phyloP scores from a whole-genome alignment of 225 moss, liverwort and hornwort genomes.

The Pleurozium schreberi region DNA sequence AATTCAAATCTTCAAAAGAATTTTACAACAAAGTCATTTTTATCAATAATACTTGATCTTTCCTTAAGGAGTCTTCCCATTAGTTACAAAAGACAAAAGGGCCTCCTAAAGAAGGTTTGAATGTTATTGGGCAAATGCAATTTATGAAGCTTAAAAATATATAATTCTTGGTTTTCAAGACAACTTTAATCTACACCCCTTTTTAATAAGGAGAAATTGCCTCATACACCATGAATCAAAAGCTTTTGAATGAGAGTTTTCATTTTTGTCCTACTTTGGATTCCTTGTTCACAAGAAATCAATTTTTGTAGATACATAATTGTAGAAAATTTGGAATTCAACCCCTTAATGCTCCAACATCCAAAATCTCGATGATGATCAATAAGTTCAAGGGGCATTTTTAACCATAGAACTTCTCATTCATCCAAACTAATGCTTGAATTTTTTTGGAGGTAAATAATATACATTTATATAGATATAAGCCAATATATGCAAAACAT shows the following conservation, averaged over 20 bases:
- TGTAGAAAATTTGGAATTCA: not conserved
- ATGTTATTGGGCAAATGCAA: not conserved
- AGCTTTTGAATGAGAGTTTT: not conserved
- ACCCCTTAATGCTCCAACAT: accelerated
- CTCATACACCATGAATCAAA: not conserved
- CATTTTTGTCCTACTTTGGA: not conserved
- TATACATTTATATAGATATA: not conserved
- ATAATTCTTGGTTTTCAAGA: too few relatives aligned
- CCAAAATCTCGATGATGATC: not conserved
- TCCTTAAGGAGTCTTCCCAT: accelerated
- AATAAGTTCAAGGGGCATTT: accelerated
- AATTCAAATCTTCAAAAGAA: too few relatives aligned
- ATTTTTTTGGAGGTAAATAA: not conserved
- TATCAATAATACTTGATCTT: not conserved
- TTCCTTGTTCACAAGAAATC: not conserved
- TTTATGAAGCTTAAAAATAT: not conserved
- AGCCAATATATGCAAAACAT: not conserved
- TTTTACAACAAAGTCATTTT: not conserved
- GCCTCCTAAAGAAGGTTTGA: not conserved
- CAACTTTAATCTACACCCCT: too few relatives aligned
- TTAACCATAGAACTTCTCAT: not conserved
- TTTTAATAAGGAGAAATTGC: not conserved
- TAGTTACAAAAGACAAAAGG: not conserved
- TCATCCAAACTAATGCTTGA: not conserved
- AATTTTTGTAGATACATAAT: not conserved